Conservation (phyloP, 345 rosid species). For the Populus euphratica region DNA sequence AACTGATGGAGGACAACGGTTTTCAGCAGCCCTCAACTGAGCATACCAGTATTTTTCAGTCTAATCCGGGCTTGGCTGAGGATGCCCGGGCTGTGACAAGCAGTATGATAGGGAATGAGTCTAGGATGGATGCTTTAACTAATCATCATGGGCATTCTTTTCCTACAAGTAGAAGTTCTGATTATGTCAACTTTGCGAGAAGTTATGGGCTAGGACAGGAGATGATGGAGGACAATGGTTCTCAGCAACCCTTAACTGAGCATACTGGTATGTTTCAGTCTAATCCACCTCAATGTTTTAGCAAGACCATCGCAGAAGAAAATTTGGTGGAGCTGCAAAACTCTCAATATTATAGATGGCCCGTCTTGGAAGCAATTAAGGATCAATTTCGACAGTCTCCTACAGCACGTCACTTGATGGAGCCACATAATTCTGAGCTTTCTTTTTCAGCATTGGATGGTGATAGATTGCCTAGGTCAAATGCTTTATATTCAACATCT, state of each 20-base stretch:
- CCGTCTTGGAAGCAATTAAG: neutral
- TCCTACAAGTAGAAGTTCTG: constrained; percentile 3
- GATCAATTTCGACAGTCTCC: neutral
- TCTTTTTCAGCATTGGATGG: neutral
- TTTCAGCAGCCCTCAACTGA: constrained; percentile 9
- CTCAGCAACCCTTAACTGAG: constrained; percentile 7
- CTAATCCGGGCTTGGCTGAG: constrained; percentile 3
- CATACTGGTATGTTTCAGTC: constrained; percentile 13
- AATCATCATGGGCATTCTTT: neutral
- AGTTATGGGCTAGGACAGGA: constrained; percentile 24
- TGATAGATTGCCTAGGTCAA: neutral
- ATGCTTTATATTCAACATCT: constrained; percentile 14
- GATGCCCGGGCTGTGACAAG: neutral
- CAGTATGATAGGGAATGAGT: neutral
- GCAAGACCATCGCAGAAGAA: constrained; percentile 17
- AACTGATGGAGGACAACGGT: constrained; percentile 23
- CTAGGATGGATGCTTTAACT: neutral
- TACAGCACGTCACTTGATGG: neutral
- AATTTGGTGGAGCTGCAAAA: constrained; percentile 20
- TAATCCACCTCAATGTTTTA: constrained; percentile 8
- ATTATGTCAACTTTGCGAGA: constrained; percentile 22
- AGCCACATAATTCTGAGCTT: neutral
- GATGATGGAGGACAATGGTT: constrained; percentile 23
- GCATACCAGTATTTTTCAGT: constrained; percentile 11
- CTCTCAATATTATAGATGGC: neutral